phyloP scores from a whole-genome alignment of 1,284 basidiomycete genomes.

The Bothia castanella region DNA sequence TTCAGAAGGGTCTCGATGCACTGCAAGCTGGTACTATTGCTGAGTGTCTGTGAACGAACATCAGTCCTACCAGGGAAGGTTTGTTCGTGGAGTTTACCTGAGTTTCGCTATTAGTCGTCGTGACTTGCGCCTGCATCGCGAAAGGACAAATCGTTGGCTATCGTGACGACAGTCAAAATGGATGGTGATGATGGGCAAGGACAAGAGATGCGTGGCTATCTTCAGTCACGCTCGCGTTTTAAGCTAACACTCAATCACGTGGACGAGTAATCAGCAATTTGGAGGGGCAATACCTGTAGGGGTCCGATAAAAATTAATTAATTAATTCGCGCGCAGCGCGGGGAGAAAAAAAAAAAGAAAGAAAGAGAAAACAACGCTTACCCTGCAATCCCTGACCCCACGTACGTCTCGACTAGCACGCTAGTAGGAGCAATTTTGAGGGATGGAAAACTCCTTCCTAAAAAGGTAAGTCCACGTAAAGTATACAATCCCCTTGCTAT shows the following conservation, averaged over 20 bases:
- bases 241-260: constrained; percentile 22
- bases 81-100: constrained; percentile 22
- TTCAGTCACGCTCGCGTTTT: constrained; percentile 14
- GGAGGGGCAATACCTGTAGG: background rate
- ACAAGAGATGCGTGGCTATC: background rate
- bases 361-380: no score
- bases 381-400: no score
- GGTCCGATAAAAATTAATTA: no score
- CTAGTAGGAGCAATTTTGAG: no score
- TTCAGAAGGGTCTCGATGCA: constrained; percentile 67
- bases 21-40: constrained; percentile 57
- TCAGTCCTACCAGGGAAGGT: constrained; percentile 8
- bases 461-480: no score
- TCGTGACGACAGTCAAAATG: no score
- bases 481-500: no score
- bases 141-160: background rate
- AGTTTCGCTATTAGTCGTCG: constrained; percentile 18
- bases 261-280: background rate
- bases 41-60: constrained; percentile 40
- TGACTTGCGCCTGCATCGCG: constrained; percentile 30
- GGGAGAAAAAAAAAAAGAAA: no score
- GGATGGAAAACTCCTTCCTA: no score
- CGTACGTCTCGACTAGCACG: no score
- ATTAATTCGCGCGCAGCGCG: no score
- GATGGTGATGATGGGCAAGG: constrained; percentile 1